Evolutionary conservation across 2,329 filamentous ascomycete species (phyloP), one percentile per base, ranked within the genome.

Genomic region (Aspergillus tamarii): DNA sequence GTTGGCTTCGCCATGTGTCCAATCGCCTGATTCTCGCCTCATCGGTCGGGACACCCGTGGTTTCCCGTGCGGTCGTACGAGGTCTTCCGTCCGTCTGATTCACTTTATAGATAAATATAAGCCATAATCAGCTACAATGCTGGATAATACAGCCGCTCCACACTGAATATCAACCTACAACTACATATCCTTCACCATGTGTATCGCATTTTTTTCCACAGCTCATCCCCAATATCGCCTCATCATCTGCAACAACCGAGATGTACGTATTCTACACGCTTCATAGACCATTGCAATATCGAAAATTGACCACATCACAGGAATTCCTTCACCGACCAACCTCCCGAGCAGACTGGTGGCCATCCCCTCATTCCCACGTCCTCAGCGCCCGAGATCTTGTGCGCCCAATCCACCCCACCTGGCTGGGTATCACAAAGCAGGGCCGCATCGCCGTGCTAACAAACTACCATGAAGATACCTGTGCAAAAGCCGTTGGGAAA

Each of bases 321-420:
- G 87, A 88, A 76, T 88, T 84, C 67, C 79, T 88, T 53, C 79
- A 81, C 65, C 84, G 87, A 26, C 86, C 86, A 59, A 89, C 87
- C 19, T 82, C 84, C 23, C 75, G 77, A 43, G 84, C 84, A 62
- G 74, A 79, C 66, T 88, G 85, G 84, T 88, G 87, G 87, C 80
- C 82, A 46, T 65, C 76, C 3, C 84, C 85, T 2, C 73, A 86
- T 68, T 66, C 73, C 6, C 80, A 88, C 60, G 81, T 89, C 52
- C 78, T 88, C 3, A 85, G 84, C 23, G 85, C 85, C 8, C 84
- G 85, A 28, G 87, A 89, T 70, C 80, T 88, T 12, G 83, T 87
- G 59, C 84, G 86, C 12, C 72, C 81, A 8, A 82, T 80, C 34
- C 84, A 85, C 59, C 87, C 87, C 21, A 88, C 87, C 64, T 89